These are phyloP conservation scores for Beauveria sp. DNA, from an alignment of 2,329 filamentous ascomycete species.

Conservation along the genomic window DNA sequence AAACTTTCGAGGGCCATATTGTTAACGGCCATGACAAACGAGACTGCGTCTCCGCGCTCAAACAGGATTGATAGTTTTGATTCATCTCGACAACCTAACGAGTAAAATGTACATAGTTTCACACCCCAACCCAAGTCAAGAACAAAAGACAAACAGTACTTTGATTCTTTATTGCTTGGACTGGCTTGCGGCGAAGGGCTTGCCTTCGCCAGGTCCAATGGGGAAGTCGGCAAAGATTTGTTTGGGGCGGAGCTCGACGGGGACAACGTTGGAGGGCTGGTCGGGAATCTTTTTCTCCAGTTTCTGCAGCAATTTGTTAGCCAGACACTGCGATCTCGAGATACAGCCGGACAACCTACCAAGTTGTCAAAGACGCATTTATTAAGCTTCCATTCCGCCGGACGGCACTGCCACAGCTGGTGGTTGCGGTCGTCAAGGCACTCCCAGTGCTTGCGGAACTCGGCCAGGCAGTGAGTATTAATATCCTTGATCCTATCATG, in stretches of 20 bases:
- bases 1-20: no score
- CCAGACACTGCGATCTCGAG: neutral
- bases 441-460: conserved; percentile 91
- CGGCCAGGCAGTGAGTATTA: conserved; percentile 84
- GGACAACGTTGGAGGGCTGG: conserved; percentile 59
- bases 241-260: conserved; percentile 63
- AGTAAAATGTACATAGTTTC: conserved; percentile 9
- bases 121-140: neutral
- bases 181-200: conserved; percentile 33
- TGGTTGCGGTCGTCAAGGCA: conserved; percentile 98
- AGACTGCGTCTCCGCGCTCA: neutral
- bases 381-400: conserved; percentile 82
- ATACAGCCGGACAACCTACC: conserved; percentile 47
- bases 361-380: conserved; percentile 93
- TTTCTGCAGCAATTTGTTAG: conserved; percentile 42
- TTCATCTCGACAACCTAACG: conserved; percentile 8
- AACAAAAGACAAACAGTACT: neutral
- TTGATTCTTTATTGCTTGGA: conserved; percentile 26
- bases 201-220: conserved; percentile 33
- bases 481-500: conserved; percentile 73
- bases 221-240: conserved; percentile 54
- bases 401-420: conserved; percentile 91
- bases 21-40: neutral
- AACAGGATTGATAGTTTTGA: neutral
- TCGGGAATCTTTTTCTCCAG: conserved; percentile 76